Evolutionary conservation across 1,284 basidiomycete species (phyloP), one percentile per base, ranked within the genome.

Genomic region (Pseudozyma tsukubaensis): DNA sequence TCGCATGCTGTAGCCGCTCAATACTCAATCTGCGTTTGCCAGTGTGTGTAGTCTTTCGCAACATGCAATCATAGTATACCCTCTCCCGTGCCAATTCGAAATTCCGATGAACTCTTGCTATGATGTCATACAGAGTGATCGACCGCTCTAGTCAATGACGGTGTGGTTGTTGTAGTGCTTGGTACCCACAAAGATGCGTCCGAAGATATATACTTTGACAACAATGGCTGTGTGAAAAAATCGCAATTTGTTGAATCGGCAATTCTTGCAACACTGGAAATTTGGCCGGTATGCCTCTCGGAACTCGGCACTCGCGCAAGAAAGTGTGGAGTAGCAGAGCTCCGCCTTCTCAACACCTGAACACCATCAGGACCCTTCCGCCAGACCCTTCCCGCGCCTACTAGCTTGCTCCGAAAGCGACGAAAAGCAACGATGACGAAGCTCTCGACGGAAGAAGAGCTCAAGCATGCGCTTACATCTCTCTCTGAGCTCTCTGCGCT

Each of bases 111-210:
- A n/a, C n/a, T n/a, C n/a, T n/a, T n/a, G n/a, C n/a, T n/a, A n/a
- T n/a, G n/a, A n/a, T n/a, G n/a, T n/a, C n/a, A n/a, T n/a, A 79
- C 91, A 89, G 0, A 78, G 86, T 13, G 87, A 81, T 90, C 90
- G 91, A 0, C 85, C 82, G 0, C 83, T 74, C 90, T 90, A 91
- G 0, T 89, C 90, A 19, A 88, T 63, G 18, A 88, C 51, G 3
- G 89, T 89, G 86, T 91, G 88, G 57, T 80, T 79, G 70, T 84
- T 80, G 53, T 78, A 82, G 63, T 85, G 84, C 19, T 71, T 63
- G 10, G 80, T 81, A 18, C 80, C 77, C 34, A 78, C 44, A 47
- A 83, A 75, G 51, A 85, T 56, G 4, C 82, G 68, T 1, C 65
- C 53, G 58, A 83, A 85, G 29, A 85, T 48, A 59, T 80, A 84